Percentiles rank a stretch among this genome's conserved stretches.
Conservation (phyloP, 2,329 filamentous ascomycete genomes). For the Mycogone perniciosa region DNA sequence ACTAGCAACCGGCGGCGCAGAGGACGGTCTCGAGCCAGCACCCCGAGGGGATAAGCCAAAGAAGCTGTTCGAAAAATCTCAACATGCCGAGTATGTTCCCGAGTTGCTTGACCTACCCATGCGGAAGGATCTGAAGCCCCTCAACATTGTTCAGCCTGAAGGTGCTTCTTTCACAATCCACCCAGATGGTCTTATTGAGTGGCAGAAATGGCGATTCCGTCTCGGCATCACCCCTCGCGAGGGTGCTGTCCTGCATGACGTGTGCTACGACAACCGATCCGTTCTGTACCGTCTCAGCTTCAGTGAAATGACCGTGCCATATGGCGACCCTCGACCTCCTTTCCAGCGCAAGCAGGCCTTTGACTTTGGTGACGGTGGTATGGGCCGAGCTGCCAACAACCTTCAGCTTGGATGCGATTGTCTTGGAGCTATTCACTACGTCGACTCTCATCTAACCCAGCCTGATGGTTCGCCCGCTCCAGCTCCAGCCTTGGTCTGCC, state of each 20-base stretch:
- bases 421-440: constrained; percentile 59
- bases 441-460: constrained; percentile 50
- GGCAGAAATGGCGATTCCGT: constrained; percentile 65
- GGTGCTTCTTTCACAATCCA: constrained; percentile 59
- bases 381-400: constrained; percentile 62
- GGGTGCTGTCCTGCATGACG: constrained; percentile 63
- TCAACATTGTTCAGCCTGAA: constrained; percentile 65
- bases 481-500: constrained; percentile 55
- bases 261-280: constrained; percentile 59
- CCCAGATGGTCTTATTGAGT: constrained; percentile 42
- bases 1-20: constrained; percentile 41
- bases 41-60: constrained; percentile 32
- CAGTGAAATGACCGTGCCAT: constrained; percentile 65
- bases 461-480: constrained; percentile 46
- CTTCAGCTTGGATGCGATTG: constrained; percentile 64
- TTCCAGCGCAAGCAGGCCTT: constrained; percentile 67
- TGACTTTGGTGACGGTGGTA: constrained; percentile 64
- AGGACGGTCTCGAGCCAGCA: constrained; percentile 37
- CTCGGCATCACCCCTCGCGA: constrained; percentile 65
- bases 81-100: constrained; percentile 41
- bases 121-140: constrained; percentile 55
- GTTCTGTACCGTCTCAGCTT: constrained; percentile 62
- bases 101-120: constrained; percentile 43
- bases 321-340: constrained; percentile 58
- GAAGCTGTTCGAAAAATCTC: constrained; percentile 39